Evolutionary conservation across 441 rosid species (phyloP).

Genomic region (Biscutella laevigata): DNA sequence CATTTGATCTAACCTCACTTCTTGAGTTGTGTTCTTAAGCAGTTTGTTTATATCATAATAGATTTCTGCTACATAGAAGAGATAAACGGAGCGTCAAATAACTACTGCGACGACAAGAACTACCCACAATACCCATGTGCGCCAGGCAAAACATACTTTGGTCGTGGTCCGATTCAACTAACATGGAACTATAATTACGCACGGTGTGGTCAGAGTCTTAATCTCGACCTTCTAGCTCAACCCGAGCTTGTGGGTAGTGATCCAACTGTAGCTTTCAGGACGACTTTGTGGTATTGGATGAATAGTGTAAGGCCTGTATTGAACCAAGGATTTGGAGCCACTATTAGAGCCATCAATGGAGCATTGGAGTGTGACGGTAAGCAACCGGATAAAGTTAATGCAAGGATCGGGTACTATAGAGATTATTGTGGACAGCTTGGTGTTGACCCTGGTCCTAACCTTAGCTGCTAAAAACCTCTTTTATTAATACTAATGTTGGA

Average conservation of each 20-base stretch:
- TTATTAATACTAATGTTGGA: slow-evolving; percentile 15
- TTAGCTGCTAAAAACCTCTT: slow-evolving; percentile 20
- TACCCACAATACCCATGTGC: slow-evolving; percentile 52
- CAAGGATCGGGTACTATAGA: slow-evolving; percentile 37
- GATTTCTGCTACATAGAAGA: slow-evolving; percentile 57
- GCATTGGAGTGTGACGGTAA: slow-evolving; percentile 47
- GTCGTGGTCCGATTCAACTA: slow-evolving; percentile 57
- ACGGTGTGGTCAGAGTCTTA: slow-evolving; percentile 26
- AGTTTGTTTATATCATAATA: too few species aligned
- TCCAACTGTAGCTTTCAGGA: slow-evolving; percentile 38
- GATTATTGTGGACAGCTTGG: slow-evolving; percentile 53
- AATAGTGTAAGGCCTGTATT: slow-evolving; percentile 36
- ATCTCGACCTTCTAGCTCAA: slow-evolving; percentile 35
- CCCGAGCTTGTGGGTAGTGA: slow-evolving; percentile 50
- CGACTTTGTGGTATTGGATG: slow-evolving; percentile 57
- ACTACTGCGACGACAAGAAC: slow-evolving; percentile 44
- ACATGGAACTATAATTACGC: slow-evolving; percentile 58
- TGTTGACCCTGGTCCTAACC: slow-evolving; percentile 46
- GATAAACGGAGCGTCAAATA: slow-evolving; percentile 31
- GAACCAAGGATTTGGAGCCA: slow-evolving; percentile 58
- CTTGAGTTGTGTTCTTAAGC: not conserved
- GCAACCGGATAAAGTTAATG: slow-evolving; percentile 31
- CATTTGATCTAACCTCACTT: not conserved
- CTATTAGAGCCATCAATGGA: slow-evolving; percentile 50
- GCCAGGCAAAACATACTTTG: slow-evolving; percentile 39